Evolutionary conservation across 768 basidiomycete genomes (phyloP).

Genomic region (Rhodosporidiobolus sp.): DNA sequence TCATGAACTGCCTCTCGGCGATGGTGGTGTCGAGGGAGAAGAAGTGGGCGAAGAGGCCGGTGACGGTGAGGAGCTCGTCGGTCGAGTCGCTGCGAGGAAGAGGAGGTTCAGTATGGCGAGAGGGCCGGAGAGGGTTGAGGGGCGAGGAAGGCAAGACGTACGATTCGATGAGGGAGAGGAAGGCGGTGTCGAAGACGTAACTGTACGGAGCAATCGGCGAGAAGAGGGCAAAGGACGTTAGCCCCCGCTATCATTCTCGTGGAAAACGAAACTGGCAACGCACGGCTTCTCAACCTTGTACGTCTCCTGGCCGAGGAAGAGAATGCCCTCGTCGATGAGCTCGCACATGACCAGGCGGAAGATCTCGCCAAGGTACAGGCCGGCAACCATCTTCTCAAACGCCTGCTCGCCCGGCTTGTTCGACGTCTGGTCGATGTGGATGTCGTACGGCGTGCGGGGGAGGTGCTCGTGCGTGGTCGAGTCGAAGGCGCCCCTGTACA

Average conservation of each 20-base stretch:
- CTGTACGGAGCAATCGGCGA: conserved; percentile 44
- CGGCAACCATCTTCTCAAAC: conserved; percentile 59
- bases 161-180: conserved; percentile 96
- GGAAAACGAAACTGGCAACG: not conserved
- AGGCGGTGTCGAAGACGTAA: conserved; percentile 88
- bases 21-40: conserved; percentile 93
- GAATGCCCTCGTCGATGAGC: conserved; percentile 72
- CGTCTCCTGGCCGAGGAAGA: conserved; percentile 97
- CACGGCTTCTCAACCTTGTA: conserved; percentile 88
- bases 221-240: not conserved
- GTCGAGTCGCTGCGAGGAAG: conserved; percentile 71
- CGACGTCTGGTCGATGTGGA: conserved; percentile 83
- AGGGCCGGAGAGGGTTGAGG: conserved; percentile 16
- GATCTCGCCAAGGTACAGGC: conserved; percentile 71
- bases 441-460: conserved; percentile 91
- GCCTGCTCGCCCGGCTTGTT: conserved; percentile 97
- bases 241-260: not conserved
- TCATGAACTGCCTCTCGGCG: conserved; percentile 96
- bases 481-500: conserved; percentile 84
- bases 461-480: conserved; percentile 86
- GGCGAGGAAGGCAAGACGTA: conserved; percentile 45
- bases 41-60: conserved; percentile 96
- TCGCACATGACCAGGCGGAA: conserved; percentile 91
- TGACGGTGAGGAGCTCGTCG: conserved; percentile 92
- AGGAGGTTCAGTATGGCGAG: not conserved